A percentile compares a stretch with the other conserved stretches of the same genome.
Evolutionary conservation across 768 basidiomycete species (phyloP).

Genomic region (Brasilioporus rufonigricans): DNA sequence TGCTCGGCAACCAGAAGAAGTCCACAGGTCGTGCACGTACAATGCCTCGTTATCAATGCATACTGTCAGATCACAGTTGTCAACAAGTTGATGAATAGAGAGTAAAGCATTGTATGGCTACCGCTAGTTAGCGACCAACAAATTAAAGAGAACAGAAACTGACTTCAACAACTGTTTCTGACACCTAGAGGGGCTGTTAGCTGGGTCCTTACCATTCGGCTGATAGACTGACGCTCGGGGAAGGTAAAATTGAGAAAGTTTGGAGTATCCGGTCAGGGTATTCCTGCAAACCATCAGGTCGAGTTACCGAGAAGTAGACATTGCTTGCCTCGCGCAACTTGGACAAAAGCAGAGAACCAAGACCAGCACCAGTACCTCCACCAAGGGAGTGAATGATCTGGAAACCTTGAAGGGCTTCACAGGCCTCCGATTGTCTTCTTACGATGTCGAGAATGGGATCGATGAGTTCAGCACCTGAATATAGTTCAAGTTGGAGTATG

Average conservation of each 20-base stretch:
- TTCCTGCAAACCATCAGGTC: constrained; percentile 46
- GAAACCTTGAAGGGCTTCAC: constrained; percentile 89
- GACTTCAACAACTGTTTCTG: constrained; percentile 56
- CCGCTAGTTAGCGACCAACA: constrained; percentile 8
- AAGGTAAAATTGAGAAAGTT: constrained; percentile 53
- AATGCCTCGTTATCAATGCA: constrained; percentile 88
- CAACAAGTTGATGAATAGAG: constrained; percentile 85
- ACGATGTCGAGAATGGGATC: constrained; percentile 83
- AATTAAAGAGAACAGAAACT: constrained; percentile 3
- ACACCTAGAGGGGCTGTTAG: constrained; percentile 30
- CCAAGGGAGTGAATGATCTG: constrained; percentile 88
- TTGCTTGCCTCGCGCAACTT: constrained; percentile 73
- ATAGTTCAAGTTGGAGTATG: not conserved
- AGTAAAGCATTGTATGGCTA: constrained; percentile 83
- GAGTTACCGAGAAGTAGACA: not conserved
- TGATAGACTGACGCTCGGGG: constrained; percentile 45
- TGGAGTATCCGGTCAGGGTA: constrained; percentile 47
- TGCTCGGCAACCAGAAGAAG: not conserved
- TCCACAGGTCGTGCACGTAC: constrained; percentile 37
- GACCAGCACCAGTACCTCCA: constrained; percentile 86
- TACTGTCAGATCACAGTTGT: constrained; percentile 80
- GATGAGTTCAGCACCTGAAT: constrained; percentile 82
- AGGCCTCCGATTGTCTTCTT: constrained; percentile 74
- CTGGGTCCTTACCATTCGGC: not conserved
- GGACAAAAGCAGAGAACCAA: constrained; percentile 76